Percentiles rank a stretch among this genome's conserved stretches.
Conservation (phyloP, 495 filamentous ascomycete species). For the Cudoniella acicularis region DNA sequence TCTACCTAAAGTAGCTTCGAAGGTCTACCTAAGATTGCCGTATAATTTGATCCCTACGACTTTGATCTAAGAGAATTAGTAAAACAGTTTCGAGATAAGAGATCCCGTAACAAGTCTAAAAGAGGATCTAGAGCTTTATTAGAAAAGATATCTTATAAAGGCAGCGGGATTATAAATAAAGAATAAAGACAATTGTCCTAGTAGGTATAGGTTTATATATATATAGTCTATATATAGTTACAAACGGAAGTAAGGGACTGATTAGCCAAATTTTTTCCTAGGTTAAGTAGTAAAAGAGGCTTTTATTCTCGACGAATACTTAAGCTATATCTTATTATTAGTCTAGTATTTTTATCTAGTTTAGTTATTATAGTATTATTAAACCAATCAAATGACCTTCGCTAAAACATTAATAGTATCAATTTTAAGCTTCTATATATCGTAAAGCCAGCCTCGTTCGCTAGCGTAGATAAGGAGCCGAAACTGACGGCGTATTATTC, state of each 20-base stretch:
- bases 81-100: conserved; percentile 3
- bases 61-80: conserved; percentile 4
- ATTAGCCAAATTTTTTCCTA: conserved; percentile 2
- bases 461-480: conserved; percentile 2
- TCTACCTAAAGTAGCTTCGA: conserved; percentile 5
- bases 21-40: conserved; percentile 4
- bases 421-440: conserved; percentile 1
- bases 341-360: not conserved
- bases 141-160: not conserved
- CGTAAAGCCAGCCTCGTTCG: conserved; percentile 3
- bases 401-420: conserved; percentile 1
- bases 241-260: conserved; percentile 1
- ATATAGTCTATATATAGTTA: not conserved
- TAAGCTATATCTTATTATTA: not conserved
- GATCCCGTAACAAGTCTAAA: conserved; percentile 2
- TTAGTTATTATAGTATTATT: not conserved
- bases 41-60: not conserved
- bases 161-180: conserved; percentile 4
- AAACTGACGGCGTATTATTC: conserved; percentile 4
- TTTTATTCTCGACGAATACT: conserved; percentile 5
- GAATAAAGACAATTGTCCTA: conserved; percentile 6
- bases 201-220: not conserved
- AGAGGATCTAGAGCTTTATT: not conserved
- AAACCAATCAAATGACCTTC: conserved; percentile 6
- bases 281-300: conserved; percentile 1